Evolutionary conservation across 805 yeast species (phyloP), one percentile per base, ranked within the genome.

Genomic region (Kluyveromyces lactis): DNA sequence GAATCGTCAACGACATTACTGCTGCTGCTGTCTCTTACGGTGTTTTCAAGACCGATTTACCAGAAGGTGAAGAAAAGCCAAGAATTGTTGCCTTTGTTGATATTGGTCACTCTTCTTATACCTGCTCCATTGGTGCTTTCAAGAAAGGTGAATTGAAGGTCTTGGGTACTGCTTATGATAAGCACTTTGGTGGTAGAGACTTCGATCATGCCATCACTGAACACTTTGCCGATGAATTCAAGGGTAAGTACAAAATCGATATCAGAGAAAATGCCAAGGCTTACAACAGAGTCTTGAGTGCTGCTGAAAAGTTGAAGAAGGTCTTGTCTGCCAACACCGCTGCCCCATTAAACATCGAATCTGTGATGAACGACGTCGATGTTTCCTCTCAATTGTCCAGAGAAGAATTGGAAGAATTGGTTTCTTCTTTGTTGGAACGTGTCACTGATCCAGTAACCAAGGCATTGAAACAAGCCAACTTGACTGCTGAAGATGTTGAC

Each of bases 21-120:
- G 97, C 98, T 45, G 98, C 98, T 46, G 97, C 97, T 56, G 95
- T 92, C 50, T 94, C 97, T 55, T 94, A 92, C 72, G 98, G 98
- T 73, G 96, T 92, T 45, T 92, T 92, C 82, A 89, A 92, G 77
- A 76, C 84, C 50, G 97, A 90, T 61, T 75, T 92, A 57, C 96
- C 97, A 57, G 97, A 87, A 66, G 58, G 51, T 39, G 64, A 58
- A 37, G 95, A 86, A 56, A 83, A 81, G 65, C 81, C 89, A 59
- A 81, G 83, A 71, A 82, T 76, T 58, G 83, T 92, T 53, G 97
- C 95, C 37, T 85, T 92, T 56, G 80, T 92, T 44, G 99, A 92
- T 67, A 85, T 94, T 66, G 99, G 99, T 55, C 95, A 92, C 73
- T 86, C 97, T 32, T 78, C 95, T 37, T 90, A 78, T 74, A 85